These are phyloP conservation scores for Hysterium pulicare DNA, from an alignment of 2,329 filamentous ascomycete species.

Conservation along the genomic window DNA sequence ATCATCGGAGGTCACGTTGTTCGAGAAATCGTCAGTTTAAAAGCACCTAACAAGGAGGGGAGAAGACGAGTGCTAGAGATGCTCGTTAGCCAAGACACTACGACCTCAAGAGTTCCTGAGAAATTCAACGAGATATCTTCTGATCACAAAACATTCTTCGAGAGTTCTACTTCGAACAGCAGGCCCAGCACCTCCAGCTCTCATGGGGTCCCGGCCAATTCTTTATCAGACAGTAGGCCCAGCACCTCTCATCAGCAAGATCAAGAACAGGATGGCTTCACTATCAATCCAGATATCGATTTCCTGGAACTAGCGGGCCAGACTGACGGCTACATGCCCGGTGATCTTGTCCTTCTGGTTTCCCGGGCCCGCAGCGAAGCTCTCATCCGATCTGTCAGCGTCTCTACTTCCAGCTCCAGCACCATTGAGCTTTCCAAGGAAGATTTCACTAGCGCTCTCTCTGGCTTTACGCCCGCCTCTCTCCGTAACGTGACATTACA, in stretches of 20 bases:
- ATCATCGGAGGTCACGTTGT: constrained; percentile 90
- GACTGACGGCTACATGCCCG: constrained; percentile 97
- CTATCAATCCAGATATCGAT: constrained; percentile 74
- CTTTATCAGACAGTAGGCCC: constrained; percentile 50
- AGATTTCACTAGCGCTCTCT: constrained; percentile 81
- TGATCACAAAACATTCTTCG: constrained; percentile 31
- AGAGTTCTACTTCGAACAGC: constrained; percentile 48
- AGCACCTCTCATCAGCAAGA: constrained; percentile 23
- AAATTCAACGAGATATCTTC: constrained; percentile 11
- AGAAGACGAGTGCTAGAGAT: constrained; percentile 79
- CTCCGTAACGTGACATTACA: constrained; percentile 92
- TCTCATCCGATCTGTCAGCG: constrained; percentile 73
- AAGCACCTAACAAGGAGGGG: constrained; percentile 89
- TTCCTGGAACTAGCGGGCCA: constrained; percentile 89
- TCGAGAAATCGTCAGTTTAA: constrained; percentile 82
- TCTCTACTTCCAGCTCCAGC: constrained; percentile 27
- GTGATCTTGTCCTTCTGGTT: constrained; percentile 81
- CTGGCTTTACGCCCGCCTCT: constrained; percentile 92
- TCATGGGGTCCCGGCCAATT: constrained; percentile 26
- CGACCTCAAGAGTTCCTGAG: constrained; percentile 13
- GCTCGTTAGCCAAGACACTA: constrained; percentile 54
- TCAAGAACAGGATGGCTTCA: constrained; percentile 57
- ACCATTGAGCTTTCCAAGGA: constrained; percentile 62
- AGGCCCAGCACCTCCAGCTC: constrained; percentile 37
- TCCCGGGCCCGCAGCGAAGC: constrained; percentile 88